Evolutionary conservation across 176 grass and related monocot species (phyloP).

Genomic region (Tuctoria greenei): DNA sequence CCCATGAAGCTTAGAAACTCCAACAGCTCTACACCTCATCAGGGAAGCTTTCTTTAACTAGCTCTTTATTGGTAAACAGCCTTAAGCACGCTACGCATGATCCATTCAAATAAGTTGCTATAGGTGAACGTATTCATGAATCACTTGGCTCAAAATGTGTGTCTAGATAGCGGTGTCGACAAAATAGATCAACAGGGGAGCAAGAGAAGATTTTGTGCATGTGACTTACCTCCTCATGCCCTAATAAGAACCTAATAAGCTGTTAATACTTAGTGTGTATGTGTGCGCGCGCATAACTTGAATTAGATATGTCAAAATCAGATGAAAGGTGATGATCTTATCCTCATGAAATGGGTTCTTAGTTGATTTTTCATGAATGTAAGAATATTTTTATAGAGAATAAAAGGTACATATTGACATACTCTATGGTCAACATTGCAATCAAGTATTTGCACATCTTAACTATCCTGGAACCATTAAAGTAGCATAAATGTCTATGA

Average conservation of each 20-base stretch:
- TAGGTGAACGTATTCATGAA: slow-evolving; percentile 22
- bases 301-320: slow-evolving; percentile 45
- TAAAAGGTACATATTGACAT: slow-evolving; percentile 30
- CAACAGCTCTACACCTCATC: not conserved
- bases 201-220: slow-evolving; percentile 46
- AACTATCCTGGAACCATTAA: slow-evolving; percentile 51
- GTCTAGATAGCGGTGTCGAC: slow-evolving; percentile 9
- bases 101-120: slow-evolving; percentile 21
- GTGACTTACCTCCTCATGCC: slow-evolving; percentile 27
- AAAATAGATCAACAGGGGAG: slow-evolving; percentile 27
- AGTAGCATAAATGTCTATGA: slow-evolving; percentile 41
- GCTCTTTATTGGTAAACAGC: slow-evolving; percentile 13
- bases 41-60: not conserved
- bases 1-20: not conserved
- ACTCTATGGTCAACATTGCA: slow-evolving; percentile 47
- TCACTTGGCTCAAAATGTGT: slow-evolving; percentile 6
- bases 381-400: slow-evolving; percentile 36
- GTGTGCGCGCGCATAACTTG: slow-evolving; percentile 17
- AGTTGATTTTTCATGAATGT: slow-evolving; percentile 50
- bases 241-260: slow-evolving; percentile 29
- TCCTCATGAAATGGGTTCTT: slow-evolving; percentile 26
- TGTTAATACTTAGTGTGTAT: slow-evolving; percentile 18
- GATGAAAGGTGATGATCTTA: slow-evolving; percentile 36
- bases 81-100: slow-evolving; percentile 21
- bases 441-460: not conserved